Evolutionary conservation across 805 yeast genomes (phyloP).

Genomic region (Candida endomychidarum): DNA sequence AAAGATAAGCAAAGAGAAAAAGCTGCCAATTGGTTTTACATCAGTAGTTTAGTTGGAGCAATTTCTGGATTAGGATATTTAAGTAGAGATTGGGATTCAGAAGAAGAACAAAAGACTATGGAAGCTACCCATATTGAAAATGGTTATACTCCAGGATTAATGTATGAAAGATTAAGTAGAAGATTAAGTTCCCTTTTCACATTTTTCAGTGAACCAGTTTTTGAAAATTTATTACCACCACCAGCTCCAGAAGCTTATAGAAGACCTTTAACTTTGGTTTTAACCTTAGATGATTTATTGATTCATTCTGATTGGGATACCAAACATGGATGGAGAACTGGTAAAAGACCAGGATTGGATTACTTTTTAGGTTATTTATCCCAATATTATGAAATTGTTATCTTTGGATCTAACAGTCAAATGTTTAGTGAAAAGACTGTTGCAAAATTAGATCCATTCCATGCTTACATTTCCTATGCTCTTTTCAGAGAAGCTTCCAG

Average conservation of each 20-base stretch:
- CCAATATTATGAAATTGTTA: conserved; percentile 92
- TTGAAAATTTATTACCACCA: conserved; percentile 90
- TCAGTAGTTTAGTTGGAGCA: conserved; percentile 54
- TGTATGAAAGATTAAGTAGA: conserved; percentile 67
- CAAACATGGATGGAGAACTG: conserved; percentile 95
- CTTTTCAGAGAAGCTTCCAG: conserved; percentile 89
- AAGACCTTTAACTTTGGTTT: conserved; percentile 86
- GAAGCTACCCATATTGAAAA: conserved; percentile 53
- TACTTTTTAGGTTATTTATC: conserved; percentile 93
- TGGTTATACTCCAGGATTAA: conserved; percentile 65
- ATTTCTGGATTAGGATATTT: conserved; percentile 60
- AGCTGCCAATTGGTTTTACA: conserved; percentile 72
- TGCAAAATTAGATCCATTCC: conserved; percentile 88
- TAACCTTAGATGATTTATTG: conserved; percentile 85
- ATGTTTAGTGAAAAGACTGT: conserved; percentile 83
- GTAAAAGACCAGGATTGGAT: conserved; percentile 97
- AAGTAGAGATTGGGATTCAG: conserved; percentile 83
- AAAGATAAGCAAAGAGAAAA: conserved; percentile 81
- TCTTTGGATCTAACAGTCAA: conserved; percentile 83
- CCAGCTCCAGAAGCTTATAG: conserved; percentile 89
- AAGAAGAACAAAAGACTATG: conserved; percentile 55
- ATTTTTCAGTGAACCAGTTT: conserved; percentile 90
- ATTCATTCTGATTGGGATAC: conserved; percentile 92
- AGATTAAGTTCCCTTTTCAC: conserved; percentile 76
- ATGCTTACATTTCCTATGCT: conserved; percentile 83